Evolutionary conservation across 257 asterid species (phyloP), one percentile per base, ranked within the genome.

Genomic region (Petunia axillaris): DNA sequence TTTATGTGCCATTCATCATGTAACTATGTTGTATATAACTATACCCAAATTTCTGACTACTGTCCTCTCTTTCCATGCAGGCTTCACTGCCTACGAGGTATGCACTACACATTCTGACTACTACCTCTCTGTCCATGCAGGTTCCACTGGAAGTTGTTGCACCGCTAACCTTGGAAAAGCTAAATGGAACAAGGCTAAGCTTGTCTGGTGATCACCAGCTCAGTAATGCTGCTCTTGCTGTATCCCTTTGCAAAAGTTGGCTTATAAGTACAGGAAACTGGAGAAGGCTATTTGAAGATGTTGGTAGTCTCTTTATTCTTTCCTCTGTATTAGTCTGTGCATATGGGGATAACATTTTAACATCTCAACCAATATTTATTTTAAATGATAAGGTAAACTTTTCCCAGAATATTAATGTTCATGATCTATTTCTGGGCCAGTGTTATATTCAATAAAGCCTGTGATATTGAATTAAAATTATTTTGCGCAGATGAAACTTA

Each of bases 171-270:
- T 80, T 80, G 81, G 83, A 78, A 75, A 85, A 80, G 79, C 68
- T 91, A 76, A 87, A 87, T n/a, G 96, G 92, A 80, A 57, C 68
- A 71, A 85, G 85, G 81, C 91, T 93, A 73, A 91, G 94, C 86
- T 89, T 94, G 87, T 91, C 94, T 37, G 98, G 98, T 53, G 94
- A 91, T 80, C 97, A 93, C 87, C 98, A 94, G 83, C 86, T 88
- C 71, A 86, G 85, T n/a, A 94, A 93, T 85, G 97, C 96, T 82
- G 90, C 93, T 83, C 97, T 94, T 76, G 97, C 97, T 57, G 91
- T 89, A 77, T 89, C 94, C 79, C 97, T 93, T 85, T 94, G 97
- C 82, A 88, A 86, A 89, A 85, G 92, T 85, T 94, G 97, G 98
- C 90, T 94, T 84, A 85, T 75, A 75, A 83, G 85, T 44, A 88